Conservation (phyloP, 306 rosid species). For the Prunus mongolica region DNA sequence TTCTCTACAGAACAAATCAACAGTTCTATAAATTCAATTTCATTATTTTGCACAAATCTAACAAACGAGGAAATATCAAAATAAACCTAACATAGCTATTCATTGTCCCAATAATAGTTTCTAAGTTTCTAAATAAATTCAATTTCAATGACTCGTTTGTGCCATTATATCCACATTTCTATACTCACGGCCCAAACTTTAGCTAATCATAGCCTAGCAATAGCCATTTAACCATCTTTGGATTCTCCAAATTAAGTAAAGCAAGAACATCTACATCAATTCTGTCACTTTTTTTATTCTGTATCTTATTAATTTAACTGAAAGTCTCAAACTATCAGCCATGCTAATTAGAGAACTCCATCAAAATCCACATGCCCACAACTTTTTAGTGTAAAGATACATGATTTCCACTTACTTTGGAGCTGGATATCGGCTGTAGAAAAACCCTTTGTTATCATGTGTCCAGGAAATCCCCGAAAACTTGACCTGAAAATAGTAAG, state of each 20-base stretch:
- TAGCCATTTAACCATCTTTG: not conserved
- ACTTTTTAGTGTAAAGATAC: not conserved
- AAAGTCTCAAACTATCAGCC: not conserved
- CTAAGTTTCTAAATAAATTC: not conserved
- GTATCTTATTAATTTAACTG: not conserved
- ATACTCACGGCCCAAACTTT: not conserved
- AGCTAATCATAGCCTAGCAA: not conserved
- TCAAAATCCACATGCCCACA: constrained; percentile 2
- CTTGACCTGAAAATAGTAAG: constrained; percentile 55
- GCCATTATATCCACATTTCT: not conserved
- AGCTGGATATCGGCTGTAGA: constrained; percentile 86
- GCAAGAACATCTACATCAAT: not conserved
- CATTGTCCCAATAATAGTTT: not conserved
- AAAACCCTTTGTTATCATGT: constrained; percentile 81
- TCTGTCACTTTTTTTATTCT: not conserved
- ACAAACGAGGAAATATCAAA: constrained; percentile 12
- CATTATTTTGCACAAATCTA: not conserved
- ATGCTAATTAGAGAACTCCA: not conserved
- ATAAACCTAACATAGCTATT: not conserved
- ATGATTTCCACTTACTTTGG: constrained; percentile 56
- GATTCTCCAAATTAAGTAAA: not conserved
- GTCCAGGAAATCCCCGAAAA: constrained; percentile 86
- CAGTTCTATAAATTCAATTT: constrained; percentile 18
- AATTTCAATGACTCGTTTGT: not conserved
- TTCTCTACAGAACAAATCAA: constrained; percentile 44